phyloP scores from a whole-genome alignment of 805 yeast species.

The Hermanozyma aechmeae region DNA sequence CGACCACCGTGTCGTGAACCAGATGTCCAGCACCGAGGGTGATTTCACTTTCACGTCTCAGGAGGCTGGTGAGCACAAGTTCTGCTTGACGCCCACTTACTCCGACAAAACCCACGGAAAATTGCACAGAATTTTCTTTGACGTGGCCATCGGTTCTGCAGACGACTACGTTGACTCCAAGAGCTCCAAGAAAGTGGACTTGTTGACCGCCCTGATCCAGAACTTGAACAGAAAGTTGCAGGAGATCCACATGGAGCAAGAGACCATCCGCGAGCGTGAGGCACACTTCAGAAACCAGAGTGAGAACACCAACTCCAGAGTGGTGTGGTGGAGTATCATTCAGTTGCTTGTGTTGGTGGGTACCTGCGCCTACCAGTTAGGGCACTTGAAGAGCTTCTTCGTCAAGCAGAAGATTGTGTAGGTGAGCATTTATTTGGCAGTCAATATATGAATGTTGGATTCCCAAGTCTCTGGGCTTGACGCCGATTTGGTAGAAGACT shows the following conservation, averaged over 20 bases:
- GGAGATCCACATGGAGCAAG: conserved; percentile 58
- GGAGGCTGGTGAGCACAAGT: conserved; percentile 77
- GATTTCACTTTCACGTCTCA: conserved; percentile 75
- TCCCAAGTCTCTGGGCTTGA: too few species aligned
- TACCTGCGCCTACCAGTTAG: conserved; percentile 70
- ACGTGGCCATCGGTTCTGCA: conserved; percentile 60
- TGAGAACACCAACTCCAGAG: conserved; percentile 66
- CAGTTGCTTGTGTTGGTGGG: conserved; percentile 60
- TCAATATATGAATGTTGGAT: too few species aligned
- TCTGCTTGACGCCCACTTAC: conserved; percentile 58
- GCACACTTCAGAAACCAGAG: conserved; percentile 67
- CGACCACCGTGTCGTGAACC: conserved; percentile 67
- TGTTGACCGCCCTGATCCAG: conserved; percentile 45
- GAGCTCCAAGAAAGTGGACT: conserved; percentile 44
- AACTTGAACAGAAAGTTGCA: conserved; percentile 48
- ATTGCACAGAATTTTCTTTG: conserved; percentile 63
- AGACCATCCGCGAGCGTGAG: conserved; percentile 66
- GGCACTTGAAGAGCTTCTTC: conserved; percentile 71
- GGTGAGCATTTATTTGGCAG: conserved; percentile 1
- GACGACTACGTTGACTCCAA: conserved; percentile 53
- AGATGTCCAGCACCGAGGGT: conserved; percentile 50
- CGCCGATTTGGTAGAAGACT: too few species aligned
- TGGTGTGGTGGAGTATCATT: conserved; percentile 62
- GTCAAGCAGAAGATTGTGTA: conserved; percentile 79
- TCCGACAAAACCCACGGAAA: conserved; percentile 62